phyloP scores from a whole-genome alignment of 2,329 filamentous ascomycete species.

The Penicillium sp. region DNA sequence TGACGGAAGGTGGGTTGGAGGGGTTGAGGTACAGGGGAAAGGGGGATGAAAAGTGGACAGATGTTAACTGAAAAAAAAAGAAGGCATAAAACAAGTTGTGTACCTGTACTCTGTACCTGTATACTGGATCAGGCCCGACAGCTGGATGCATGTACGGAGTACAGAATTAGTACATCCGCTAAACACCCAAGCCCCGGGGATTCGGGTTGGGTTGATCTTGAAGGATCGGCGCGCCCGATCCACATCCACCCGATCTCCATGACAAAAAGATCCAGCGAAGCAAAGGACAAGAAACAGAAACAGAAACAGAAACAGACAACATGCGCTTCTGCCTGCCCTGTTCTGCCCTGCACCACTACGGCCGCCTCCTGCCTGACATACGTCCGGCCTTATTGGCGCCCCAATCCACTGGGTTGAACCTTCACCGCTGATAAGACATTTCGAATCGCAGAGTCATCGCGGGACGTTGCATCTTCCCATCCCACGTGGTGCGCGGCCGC shows the following conservation, averaged over 20 bases:
- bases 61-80: neutral
- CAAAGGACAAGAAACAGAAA: neutral
- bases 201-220: slow-evolving; percentile 19
- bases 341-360: neutral
- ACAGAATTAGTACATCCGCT: slow-evolving; percentile 2
- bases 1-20: neutral
- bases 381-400: neutral
- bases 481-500: slow-evolving; percentile 26
- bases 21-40: neutral
- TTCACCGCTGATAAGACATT: slow-evolving; percentile 25
- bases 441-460: slow-evolving; percentile 11
- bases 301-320: neutral
- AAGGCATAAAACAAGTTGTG: neutral
- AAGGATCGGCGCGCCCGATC: slow-evolving; percentile 25
- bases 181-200: neutral
- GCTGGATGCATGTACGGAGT: slow-evolving; percentile 1
- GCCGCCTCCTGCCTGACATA: neutral
- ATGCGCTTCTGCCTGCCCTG: neutral
- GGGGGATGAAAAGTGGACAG: neutral
- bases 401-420: neutral
- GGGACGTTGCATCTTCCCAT: slow-evolving; percentile 17
- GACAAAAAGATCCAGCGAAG: neutral
- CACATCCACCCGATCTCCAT: slow-evolving; percentile 21
- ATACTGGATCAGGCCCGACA: neutral
- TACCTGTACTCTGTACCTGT: neutral